Evolutionary conservation across 2,329 filamentous ascomycete species (phyloP), one percentile per base, ranked within the genome.

Genomic region (Graphilbum fragrans): DNA sequence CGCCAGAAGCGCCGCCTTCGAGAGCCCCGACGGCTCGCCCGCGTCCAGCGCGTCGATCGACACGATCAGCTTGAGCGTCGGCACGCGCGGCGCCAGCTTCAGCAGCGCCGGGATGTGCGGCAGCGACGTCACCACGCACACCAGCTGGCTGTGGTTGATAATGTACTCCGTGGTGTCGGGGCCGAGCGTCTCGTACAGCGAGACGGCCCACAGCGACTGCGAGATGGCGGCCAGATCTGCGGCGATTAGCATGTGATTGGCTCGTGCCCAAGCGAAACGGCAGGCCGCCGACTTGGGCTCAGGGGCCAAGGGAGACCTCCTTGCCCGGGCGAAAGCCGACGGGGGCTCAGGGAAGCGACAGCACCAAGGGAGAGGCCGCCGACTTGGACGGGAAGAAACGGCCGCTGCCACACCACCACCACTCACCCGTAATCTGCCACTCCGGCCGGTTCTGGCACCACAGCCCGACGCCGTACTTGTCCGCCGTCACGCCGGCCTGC

Each of bases 111-210:
- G 80, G 41, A 95, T 79, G 55, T 94, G 88, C 35, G 78, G 77
- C 36, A 95, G 67, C 22, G 84, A 87, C 44, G 84, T 80, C 47
- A 82, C 78, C 32, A 96, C 77, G 53, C 80, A 85, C 44, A 70
- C 61, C 43, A 96, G 66, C 47, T 80, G 72, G 41, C 86, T 77
- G 59, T 96, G 90, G 62, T 93, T 93, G 65, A 96, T 82, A 61
- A 98, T 95, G 65, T 85, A 96, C 64, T 96, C 87, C 43, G 85
- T 88, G 3, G 88, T 77, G 50, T 94, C 86, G 12, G 90, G 82
- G 10, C 90, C 90, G 5, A 98, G 75, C 12, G 90, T 95, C 61
- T 96, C 92, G 67, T 98, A 98, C 39, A 98, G 80, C 5, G 90
- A 94, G 42, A 98, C 87, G 19, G 82, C 85, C 63, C 73, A 96